Percentiles rank a stretch among this genome's conserved stretches.
phyloP scores from a whole-genome alignment of 108 stramenopile species.

The Mayamaea pseudoterrestris region DNA sequence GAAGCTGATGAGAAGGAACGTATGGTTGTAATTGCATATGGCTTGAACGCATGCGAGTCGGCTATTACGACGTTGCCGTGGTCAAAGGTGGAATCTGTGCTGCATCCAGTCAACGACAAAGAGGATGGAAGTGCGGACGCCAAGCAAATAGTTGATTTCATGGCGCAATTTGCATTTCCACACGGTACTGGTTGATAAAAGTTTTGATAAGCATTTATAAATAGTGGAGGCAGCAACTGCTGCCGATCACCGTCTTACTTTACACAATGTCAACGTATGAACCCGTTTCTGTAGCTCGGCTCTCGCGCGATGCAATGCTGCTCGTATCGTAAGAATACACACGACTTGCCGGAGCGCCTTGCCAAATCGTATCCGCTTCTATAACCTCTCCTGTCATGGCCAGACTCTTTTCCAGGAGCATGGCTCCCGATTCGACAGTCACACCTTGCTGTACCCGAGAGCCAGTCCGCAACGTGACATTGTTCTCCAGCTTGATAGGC shows the following conservation, averaged over 20 bases:
- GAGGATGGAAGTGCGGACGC: background rate
- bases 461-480: conserved; percentile 27
- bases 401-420: conserved; percentile 47
- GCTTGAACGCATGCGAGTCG: conserved; percentile 58
- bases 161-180: conserved; percentile 8
- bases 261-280: no score
- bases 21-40: conserved; percentile 36
- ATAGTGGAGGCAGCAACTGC: no score
- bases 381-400: conserved; percentile 50
- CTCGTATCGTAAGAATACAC: conserved; percentile 2
- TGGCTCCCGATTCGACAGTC: conserved; percentile 29
- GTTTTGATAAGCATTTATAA: no score
- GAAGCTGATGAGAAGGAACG: no score
- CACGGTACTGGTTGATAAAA: no score
- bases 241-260: no score
- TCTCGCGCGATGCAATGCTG: no score
- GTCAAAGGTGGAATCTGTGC: conserved; percentile 11
- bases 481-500: conserved; percentile 26
- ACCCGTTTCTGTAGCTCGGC: no score
- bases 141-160: conserved; percentile 6
- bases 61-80: conserved; percentile 20
- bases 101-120: conserved; percentile 27
- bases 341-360: conserved; percentile 36
- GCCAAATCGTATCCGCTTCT: conserved; percentile 46
- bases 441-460: conserved; percentile 40